Evolutionary conservation across 192 early-diverging fungal species (phyloP).

Genomic region (Dissophora ornata): DNA sequence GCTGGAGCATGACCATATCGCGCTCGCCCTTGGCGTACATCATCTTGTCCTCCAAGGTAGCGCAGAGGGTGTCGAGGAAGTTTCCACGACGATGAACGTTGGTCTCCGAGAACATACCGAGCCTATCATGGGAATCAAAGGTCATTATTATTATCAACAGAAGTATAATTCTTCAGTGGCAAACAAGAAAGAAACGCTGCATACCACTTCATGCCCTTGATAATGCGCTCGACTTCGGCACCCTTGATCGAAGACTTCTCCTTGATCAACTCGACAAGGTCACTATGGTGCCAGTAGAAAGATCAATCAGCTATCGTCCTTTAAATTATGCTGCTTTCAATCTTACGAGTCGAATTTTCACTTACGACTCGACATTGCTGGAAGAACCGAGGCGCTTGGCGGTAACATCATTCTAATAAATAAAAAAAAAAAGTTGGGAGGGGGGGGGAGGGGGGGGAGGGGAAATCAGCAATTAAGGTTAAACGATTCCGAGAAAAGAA

Average conservation of each 20-base stretch:
- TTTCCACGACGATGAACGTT: slow-evolving; percentile 76
- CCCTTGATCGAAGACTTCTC: slow-evolving; percentile 74
- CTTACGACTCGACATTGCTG: slow-evolving; percentile 52
- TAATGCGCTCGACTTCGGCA: slow-evolving; percentile 65
- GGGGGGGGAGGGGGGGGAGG: no score
- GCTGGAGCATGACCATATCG: slow-evolving; percentile 98
- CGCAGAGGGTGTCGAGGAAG: slow-evolving; percentile 92
- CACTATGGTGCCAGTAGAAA: slow-evolving; percentile 37
- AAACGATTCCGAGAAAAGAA: no score
- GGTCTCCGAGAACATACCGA: slow-evolving; percentile 84
- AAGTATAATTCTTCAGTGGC: no score
- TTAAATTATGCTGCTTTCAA: no score
- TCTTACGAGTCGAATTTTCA: not conserved
- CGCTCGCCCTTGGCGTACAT: slow-evolving; percentile 92
- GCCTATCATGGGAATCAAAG: slow-evolving; percentile 65
- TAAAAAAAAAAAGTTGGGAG: not conserved
- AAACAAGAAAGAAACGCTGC: no score
- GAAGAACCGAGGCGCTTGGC: slow-evolving; percentile 66
- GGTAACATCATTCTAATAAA: slow-evolving; percentile 69
- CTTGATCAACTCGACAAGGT: slow-evolving; percentile 71
- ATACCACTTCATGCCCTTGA: slow-evolving; percentile 78
- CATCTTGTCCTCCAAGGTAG: slow-evolving; percentile 95
- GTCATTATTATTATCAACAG: no score
- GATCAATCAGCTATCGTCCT: no score
- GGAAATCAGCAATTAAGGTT: no score